Evolutionary conservation across 1,139 yeast species (phyloP).

Genomic region (Pichia sp.): DNA sequence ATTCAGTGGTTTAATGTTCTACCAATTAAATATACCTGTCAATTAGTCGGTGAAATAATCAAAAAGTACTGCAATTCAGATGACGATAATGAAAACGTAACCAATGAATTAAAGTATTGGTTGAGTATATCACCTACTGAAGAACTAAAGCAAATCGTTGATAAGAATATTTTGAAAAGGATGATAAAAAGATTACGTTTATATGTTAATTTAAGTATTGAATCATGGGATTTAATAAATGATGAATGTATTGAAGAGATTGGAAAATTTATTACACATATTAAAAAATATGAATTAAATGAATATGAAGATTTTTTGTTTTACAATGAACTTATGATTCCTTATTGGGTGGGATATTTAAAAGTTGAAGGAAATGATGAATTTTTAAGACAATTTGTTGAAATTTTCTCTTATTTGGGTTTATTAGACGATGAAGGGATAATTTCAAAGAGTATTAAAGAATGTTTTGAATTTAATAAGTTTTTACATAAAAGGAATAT

Average conservation of each 20-base stretch:
- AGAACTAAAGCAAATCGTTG: not conserved
- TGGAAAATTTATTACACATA: not conserved
- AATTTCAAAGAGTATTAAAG: not conserved
- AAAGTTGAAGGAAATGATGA: slow-evolving; percentile 3
- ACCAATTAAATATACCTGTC: slow-evolving; percentile 16
- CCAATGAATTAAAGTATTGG: not conserved
- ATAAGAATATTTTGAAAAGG: not conserved
- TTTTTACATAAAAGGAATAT: not conserved
- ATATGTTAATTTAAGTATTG: not conserved
- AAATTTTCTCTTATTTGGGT: not conserved
- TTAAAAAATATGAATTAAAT: not conserved
- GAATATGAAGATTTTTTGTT: slow-evolving; percentile 9
- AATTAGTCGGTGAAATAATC: slow-evolving; percentile 27
- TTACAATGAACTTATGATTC: slow-evolving; percentile 18
- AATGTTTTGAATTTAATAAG: slow-evolving; percentile 3
- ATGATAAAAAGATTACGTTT: not conserved
- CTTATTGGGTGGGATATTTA: slow-evolving; percentile 12
- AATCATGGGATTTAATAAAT: not conserved
- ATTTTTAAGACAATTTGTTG: slow-evolving; percentile 4
- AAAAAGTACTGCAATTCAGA: slow-evolving; percentile 26
- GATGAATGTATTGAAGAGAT: not conserved
- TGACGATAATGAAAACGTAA: not conserved
- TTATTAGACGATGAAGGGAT: not conserved
- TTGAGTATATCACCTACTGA: not conserved
- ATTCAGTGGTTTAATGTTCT: slow-evolving; percentile 37